phyloP scores from a whole-genome alignment of 331 rosid species.

The Pyracantha coccinea region DNA sequence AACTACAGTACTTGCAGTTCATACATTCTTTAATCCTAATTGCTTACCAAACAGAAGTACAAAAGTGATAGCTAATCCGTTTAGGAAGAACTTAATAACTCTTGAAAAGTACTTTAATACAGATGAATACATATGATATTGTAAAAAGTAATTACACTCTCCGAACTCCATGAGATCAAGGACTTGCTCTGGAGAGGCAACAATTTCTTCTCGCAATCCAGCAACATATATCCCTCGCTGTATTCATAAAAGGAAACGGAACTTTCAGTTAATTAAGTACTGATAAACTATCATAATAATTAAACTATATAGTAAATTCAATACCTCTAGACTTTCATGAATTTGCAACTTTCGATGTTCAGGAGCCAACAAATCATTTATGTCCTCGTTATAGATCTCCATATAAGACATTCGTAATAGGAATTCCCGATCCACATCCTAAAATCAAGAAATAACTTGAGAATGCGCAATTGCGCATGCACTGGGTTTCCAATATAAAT shows the following conservation, averaged over 20 bases:
- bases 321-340: conserved; percentile 88
- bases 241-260: conserved; percentile 16
- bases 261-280: neutral
- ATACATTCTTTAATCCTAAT: conserved; percentile 3
- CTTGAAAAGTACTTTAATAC: neutral
- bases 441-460: conserved; percentile 1
- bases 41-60: conserved; percentile 1
- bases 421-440: conserved; percentile 89
- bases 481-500: neutral
- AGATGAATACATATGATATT: neutral
- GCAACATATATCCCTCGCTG: conserved; percentile 97
- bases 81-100: neutral
- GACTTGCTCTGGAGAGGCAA: conserved; percentile 86
- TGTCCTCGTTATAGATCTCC: conserved; percentile 96
- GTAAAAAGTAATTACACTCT: conserved; percentile 49
- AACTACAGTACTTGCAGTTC: conserved; percentile 4
- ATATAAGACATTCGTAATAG: conserved; percentile 95
- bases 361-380: conserved; percentile 88
- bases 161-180: conserved; percentile 78
- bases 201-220: conserved; percentile 92
- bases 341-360: conserved; percentile 94
- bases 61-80: neutral
- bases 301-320: neutral
- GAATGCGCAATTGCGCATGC: neutral
- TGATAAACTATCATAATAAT: neutral